phyloP scores from a whole-genome alignment of 208 protist species.

The Leishmania gerbilli region DNA sequence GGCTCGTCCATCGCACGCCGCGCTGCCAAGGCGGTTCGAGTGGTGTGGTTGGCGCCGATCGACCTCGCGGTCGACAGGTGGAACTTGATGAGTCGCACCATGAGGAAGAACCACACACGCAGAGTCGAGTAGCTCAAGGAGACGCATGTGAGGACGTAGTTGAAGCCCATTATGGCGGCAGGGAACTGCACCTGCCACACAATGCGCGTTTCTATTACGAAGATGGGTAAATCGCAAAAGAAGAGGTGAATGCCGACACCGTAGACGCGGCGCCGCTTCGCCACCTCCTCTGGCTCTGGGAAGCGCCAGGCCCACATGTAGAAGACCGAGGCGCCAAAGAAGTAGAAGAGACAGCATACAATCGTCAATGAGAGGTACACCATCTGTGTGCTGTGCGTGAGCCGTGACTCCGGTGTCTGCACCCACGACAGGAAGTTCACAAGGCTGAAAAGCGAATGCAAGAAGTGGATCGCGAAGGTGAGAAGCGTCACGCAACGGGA shows the following conservation, averaged over 20 bases:
- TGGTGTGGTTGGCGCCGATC: constrained; percentile 18
- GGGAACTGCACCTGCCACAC: constrained; percentile 67
- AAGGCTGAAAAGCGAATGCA: constrained; percentile 75
- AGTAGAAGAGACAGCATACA: constrained; percentile 66
- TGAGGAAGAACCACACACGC: constrained; percentile 84
- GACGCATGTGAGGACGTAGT: constrained; percentile 73
- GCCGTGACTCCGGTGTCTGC: constrained; percentile 21
- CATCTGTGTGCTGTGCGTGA: constrained; percentile 30
- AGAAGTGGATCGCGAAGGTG: constrained; percentile 83
- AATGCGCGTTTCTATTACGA: constrained; percentile 77
- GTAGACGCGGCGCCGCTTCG: constrained; percentile 81
- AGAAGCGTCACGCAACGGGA: constrained; percentile 66
- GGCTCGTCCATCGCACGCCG: constrained; percentile 14
- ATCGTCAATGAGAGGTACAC: constrained; percentile 78
- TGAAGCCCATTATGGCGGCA: constrained; percentile 62
- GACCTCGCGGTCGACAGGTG: constrained; percentile 22
- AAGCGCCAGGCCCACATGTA: constrained; percentile 93
- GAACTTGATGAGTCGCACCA: constrained; percentile 84
- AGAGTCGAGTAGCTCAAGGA: constrained; percentile 74
- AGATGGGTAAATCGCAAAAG: constrained; percentile 84
- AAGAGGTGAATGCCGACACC: constrained; percentile 74
- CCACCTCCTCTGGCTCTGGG: constrained; percentile 85
- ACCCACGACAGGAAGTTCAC: constrained; percentile 76
- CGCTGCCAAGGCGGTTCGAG: background rate
- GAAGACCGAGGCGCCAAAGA: constrained; percentile 74